Evolutionary conservation across 2,329 filamentous ascomycete genomes (phyloP), one percentile per base, ranked within the genome.

Genomic region (Diaporthe sp.): DNA sequence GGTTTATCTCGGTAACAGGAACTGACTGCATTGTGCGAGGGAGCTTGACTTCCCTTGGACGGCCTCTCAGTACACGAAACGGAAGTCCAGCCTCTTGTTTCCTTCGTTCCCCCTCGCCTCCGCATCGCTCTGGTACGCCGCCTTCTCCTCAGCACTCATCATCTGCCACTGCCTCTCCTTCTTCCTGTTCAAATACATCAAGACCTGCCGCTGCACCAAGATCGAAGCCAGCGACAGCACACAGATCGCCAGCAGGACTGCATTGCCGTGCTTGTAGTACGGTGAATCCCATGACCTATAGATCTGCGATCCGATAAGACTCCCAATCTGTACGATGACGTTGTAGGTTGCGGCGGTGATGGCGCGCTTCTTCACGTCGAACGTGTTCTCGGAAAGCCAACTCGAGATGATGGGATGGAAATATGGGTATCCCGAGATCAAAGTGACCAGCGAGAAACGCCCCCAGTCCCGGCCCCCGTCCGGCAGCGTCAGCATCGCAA

Each of bases 181-280:
- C 78, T 84, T 84, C 77, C 84, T 85, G 78, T 91, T 90, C 39
- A 88, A 77, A 27, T 81, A 78, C 6, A 84, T 77, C 55, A 89
- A 79, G 44, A 82, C 84, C 73, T 85, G 80, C 22, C 88, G 82
- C 77, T 89, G 87, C 2, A 81, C 82, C 42, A 91, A 35, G 61
- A 92, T 91, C 0, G 87, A 77, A 0, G 86, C 79, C 12, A 91
- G 78, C 27, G 86, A 85, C 37, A 89, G 84, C 0, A 83, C 84
- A 4, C 87, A 82, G 65, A 92, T 84, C 1, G 83, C 87, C 32
- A 92, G 86, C 65, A 91, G 84, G 4, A 91, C 86, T 32, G 84
- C 88, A 81, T 92, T 92, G 12, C 90, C 90, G 4, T 78, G 85
- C 74, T 88, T 87, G 79, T 91, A 92, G 77, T 88, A 87, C 0